These are phyloP conservation scores for Volutella citrinella DNA, from an alignment of 2,329 filamentous ascomycete genomes.

Conservation along the genomic window DNA sequence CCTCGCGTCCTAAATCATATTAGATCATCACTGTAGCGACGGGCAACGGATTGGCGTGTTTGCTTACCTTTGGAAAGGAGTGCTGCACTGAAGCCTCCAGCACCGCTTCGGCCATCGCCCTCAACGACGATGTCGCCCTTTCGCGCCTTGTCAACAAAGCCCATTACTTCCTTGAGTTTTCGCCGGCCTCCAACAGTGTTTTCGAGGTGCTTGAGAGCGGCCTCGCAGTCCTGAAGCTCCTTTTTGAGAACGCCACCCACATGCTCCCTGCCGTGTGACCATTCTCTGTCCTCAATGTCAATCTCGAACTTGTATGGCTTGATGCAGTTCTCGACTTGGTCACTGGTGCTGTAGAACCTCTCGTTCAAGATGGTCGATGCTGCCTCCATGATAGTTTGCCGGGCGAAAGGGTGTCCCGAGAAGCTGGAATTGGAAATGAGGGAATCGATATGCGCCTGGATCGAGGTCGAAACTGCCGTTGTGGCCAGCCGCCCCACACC, in stretches of 20 bases:
- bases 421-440: constrained; percentile 82
- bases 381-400: constrained; percentile 88
- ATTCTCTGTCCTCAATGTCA: constrained; percentile 88
- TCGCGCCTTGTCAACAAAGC: constrained; percentile 85
- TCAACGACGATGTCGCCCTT: constrained; percentile 83
- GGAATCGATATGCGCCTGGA: constrained; percentile 78
- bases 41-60: constrained; percentile 80
- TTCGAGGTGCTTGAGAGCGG: constrained; percentile 73
- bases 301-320: constrained; percentile 99
- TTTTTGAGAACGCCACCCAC: constrained; percentile 77
- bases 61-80: constrained; percentile 75
- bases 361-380: constrained; percentile 89
- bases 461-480: constrained; percentile 81
- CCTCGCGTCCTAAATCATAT: constrained; percentile 86
- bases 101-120: constrained; percentile 77
- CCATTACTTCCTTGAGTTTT: constrained; percentile 85
- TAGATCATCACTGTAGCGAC: constrained; percentile 85
- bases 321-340: constrained; percentile 98
- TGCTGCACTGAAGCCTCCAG: constrained; percentile 88
- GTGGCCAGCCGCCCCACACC: constrained; percentile 92
- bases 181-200: constrained; percentile 73
- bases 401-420: constrained; percentile 83
- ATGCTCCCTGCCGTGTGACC: constrained; percentile 81
- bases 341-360: constrained; percentile 92
- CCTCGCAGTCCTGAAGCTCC: constrained; percentile 81